Evolutionary conservation across 345 rosid genomes (phyloP).

Genomic region (Microthlaspi erraticum): DNA sequence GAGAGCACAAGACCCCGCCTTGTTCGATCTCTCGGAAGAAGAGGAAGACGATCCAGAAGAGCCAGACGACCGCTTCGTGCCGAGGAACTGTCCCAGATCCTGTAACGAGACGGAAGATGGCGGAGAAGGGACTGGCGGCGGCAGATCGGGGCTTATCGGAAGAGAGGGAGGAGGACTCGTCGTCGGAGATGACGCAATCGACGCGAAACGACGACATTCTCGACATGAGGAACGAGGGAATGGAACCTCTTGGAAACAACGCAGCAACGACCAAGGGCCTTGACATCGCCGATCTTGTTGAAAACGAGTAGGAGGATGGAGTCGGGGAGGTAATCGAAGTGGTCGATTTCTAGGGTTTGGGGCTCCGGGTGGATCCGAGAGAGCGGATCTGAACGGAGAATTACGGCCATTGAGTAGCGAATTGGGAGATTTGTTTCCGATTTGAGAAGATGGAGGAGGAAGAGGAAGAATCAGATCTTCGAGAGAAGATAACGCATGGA

Average conservation of each 20-base stretch:
- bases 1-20: slow-evolving; percentile 62
- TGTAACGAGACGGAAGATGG: slow-evolving; percentile 62
- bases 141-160: slow-evolving; percentile 63
- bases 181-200: slow-evolving; percentile 94
- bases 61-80: slow-evolving; percentile 47
- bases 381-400: slow-evolving; percentile 58
- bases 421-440: not conserved
- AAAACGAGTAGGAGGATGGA: slow-evolving; percentile 74
- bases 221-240: slow-evolving; percentile 77
- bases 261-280: slow-evolving; percentile 88
- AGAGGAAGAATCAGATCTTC: slow-evolving; percentile 28
- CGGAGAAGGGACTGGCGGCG: slow-evolving; percentile 21
- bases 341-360: slow-evolving; percentile 50
- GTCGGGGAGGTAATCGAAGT: slow-evolving; percentile 86
- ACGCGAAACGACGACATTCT: slow-evolving; percentile 87
- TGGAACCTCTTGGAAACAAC: slow-evolving; percentile 84
- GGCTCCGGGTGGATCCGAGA: slow-evolving; percentile 59
- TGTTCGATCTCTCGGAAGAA: slow-evolving; percentile 61
- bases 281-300: slow-evolving; percentile 90
- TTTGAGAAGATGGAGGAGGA: not conserved
- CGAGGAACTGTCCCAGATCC: slow-evolving; percentile 65
- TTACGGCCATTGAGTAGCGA: slow-evolving; percentile 25
- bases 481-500: slow-evolving; percentile 29
- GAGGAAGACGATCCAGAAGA: not conserved
- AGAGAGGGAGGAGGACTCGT: slow-evolving; percentile 40